phyloP scores from a whole-genome alignment of 129 eudicot genomes.

The Silybum marianum region DNA sequence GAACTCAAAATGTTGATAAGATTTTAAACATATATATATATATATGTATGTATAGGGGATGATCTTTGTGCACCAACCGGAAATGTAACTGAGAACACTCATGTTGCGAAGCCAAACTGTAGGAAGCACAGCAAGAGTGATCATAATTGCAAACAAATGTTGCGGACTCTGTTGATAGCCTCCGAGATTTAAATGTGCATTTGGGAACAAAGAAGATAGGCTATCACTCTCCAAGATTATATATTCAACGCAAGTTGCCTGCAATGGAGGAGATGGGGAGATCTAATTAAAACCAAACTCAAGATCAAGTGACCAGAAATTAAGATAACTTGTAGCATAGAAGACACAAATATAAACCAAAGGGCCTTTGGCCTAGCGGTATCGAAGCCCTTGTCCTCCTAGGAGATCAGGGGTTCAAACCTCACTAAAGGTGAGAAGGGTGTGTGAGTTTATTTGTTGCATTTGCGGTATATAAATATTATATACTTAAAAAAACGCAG shows the following conservation, averaged over 20 bases:
- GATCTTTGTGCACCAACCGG: slow-evolving; percentile 48
- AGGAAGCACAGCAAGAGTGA: slow-evolving; percentile 77
- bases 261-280: slow-evolving; percentile 20
- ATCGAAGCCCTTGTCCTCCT: too few relatives aligned
- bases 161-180: slow-evolving; percentile 47
- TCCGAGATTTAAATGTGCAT: slow-evolving; percentile 58
- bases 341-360: neutral
- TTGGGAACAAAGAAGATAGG: slow-evolving; percentile 80
- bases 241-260: slow-evolving; percentile 86
- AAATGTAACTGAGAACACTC: slow-evolving; percentile 84
- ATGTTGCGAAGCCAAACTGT: slow-evolving; percentile 84
- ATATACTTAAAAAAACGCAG: too few relatives aligned
- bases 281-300: slow-evolving; percentile 9
- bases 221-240: slow-evolving; percentile 93
- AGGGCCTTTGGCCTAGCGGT: too few relatives aligned
- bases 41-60: neutral
- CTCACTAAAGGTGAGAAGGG: too few relatives aligned
- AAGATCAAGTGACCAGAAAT: neutral
- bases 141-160: slow-evolving; percentile 58
- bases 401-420: too few relatives aligned
- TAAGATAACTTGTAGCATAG: neutral
- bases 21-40: neutral
- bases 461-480: too few relatives aligned
- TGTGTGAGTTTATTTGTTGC: too few relatives aligned
- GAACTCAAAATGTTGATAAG: neutral